Base-by-base conservation (phyloP, 352 stramenopile genomes). In the Lagenidium sp. region DNA sequence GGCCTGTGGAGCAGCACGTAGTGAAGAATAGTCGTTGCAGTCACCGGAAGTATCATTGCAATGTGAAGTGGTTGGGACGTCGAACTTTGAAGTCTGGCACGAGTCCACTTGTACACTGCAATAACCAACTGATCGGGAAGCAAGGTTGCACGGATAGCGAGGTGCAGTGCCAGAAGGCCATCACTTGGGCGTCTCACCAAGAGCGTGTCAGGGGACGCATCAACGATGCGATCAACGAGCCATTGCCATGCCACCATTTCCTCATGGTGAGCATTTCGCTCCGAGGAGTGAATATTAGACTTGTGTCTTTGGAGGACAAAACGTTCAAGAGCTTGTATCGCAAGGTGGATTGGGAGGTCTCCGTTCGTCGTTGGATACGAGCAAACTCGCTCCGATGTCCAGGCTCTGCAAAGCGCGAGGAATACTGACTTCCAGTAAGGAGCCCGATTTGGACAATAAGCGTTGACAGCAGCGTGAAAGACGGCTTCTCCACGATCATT, bases 1-100 rank as follows among this genome's bases (percentile, higher is more conserved):
- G 60, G 46, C 16, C 73, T 58, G 42, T 85, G 67, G 0, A 85
- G 39, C 6, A 85, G 40, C 10, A 49, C 56, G 23, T 82, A 88
- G 16, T 85, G 76, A 22, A 88, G 43, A 12, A 85, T 49, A 6
- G 75, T 82, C 18, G 59, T 78, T 13, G 48, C 43, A 6, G 60
- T 80, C 2, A 36, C 50, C 12, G 23, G 7, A 22, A 82, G n/a
- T n/a, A n/a, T n/a, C n/a, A n/a, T n/a, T n/a, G n/a, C n/a, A n/a
- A n/a, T n/a, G n/a, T n/a, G n/a, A n/a, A 18, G 58, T 75, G 12
- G 50, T 63, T 25, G 43, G 36, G 23, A 41, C 31, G 15, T 32
- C 12, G 11, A 24, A 6, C 20, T 23, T 40, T n/a, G 24, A 12
- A 66, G 34, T 4, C 56, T 48, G 6, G 24, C 23, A 4, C 50